Evolutionary conservation across 805 yeast genomes (phyloP).

Genomic region (Hagleromyces aurorensis): DNA sequence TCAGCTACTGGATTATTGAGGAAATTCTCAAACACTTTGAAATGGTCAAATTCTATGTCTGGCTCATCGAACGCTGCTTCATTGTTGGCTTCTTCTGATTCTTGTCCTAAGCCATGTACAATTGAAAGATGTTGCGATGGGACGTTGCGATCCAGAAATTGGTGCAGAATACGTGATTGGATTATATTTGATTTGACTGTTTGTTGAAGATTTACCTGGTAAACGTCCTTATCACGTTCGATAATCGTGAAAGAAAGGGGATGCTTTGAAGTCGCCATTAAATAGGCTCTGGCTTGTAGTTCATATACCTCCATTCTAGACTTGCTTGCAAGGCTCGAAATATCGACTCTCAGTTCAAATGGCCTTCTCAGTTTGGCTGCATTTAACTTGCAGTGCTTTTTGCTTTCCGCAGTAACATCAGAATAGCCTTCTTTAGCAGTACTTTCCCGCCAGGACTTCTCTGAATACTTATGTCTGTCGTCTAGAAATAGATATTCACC

Average conservation of each 20-base stretch:
- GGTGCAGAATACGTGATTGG: conserved; percentile 17
- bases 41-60: conserved; percentile 18
- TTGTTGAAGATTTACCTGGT: conserved; percentile 14
- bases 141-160: conserved; percentile 6
- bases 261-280: conserved; percentile 12
- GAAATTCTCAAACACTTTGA: conserved; percentile 12
- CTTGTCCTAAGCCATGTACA: too few relatives aligned
- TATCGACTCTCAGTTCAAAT: conserved; percentile 10
- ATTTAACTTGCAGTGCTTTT: conserved; percentile 2
- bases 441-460: conserved; percentile 11
- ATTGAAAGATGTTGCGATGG: too few relatives aligned
- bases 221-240: conserved; percentile 13
- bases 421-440: conserved; percentile 4
- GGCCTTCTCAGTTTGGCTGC: too few relatives aligned
- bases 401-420: conserved; percentile 1
- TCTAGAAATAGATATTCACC: conserved; percentile 17
- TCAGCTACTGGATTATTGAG: conserved; percentile 7
- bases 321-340: conserved; percentile 12
- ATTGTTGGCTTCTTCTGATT: too few relatives aligned
- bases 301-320: conserved; percentile 28
- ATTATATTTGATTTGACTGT: conserved; percentile 15
- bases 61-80: conserved; percentile 3
- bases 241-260: conserved; percentile 26
- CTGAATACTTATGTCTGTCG: conserved; percentile 16
- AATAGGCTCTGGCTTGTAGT: conserved; percentile 23